Conservation (phyloP, 2,329 filamentous ascomycete species). For the Fusarium torulosum region DNA sequence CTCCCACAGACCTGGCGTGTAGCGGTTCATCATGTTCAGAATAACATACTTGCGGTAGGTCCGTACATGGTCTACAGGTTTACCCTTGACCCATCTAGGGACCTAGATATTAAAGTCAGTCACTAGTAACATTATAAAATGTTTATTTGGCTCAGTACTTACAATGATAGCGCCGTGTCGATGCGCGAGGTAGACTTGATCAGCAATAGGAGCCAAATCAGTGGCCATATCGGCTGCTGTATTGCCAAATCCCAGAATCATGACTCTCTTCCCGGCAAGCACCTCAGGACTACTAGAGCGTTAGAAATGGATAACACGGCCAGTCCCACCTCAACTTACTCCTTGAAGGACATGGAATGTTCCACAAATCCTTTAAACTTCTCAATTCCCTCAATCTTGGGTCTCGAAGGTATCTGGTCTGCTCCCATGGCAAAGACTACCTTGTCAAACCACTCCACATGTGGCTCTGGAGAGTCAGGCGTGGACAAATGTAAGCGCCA, state of each 20-base stretch:
- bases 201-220: constrained; percentile 4
- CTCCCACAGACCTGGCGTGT: constrained; percentile 6
- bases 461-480: not conserved
- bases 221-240: constrained; percentile 12
- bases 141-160: not conserved
- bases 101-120: not conserved
- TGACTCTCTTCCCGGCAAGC: constrained; percentile 1
- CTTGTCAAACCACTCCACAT: constrained; percentile 12
- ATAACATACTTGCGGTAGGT: constrained; percentile 20
- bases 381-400: constrained; percentile 7
- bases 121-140: too few species aligned
- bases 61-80: constrained; percentile 11
- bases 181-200: constrained; percentile 8
- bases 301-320: not conserved
- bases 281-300: not conserved
- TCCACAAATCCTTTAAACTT: constrained; percentile 11
- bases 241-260: constrained; percentile 15
- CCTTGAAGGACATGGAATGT: constrained; percentile 21
- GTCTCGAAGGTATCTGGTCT: constrained; percentile 7
- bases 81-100: constrained; percentile 14
- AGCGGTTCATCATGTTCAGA: constrained; percentile 12
- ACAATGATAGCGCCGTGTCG: constrained; percentile 13
- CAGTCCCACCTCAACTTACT: not conserved
- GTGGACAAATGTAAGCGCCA: constrained; percentile 10
- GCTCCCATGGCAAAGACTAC: constrained; percentile 19